Evolutionary conservation across 208 protist species (phyloP), one percentile per base, ranked within the genome.

Genomic region (Naegleria gruberi): DNA sequence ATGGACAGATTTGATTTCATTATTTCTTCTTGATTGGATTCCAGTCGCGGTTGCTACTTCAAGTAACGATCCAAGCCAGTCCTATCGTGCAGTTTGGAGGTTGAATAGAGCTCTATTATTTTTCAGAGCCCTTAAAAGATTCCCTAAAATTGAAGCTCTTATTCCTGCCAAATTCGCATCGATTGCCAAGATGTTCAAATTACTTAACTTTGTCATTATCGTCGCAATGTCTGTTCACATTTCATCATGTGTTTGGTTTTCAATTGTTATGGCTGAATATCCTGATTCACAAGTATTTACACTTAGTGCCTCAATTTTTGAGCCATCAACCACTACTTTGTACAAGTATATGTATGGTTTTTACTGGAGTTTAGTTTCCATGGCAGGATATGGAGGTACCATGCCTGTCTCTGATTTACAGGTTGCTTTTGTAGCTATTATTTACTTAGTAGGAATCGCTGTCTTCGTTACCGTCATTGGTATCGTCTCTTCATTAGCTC

Each of bases 291-390:
- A 77, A 77, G 30, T 77, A 37, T 77, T 77, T 37, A 37, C 65
- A 37, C n/a, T 37, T 7, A 77, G 65, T n/a, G 65, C 65, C 2
- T 37, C 30, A 4, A 37, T 77, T 8, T 77, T 77, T 77, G 65
- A 77, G n/a, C 30, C 17, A 15, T 12, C 17, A 2, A 77, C 65
- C 0, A 37, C 90, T 8, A 45, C 47, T 8, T 6, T 44, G 8
- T 90, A 57, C 37, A 87, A 87, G 26, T 91, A 83, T 40, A 45
- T 91, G 45, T 30, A 91, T 0, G 86, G 89, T 3, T 7, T 91
- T 3, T 91, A 91, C 37, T 91, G 90, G 90, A 89, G 46, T 10
- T 90, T 91, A 30, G 89, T 87, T 19, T 91, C 89, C 47, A 91
- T 91, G 90, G 90, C 90, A 44, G 90, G 90, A 15, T 91, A 91